A percentile compares a stretch with the other conserved stretches of the same genome.
These are phyloP conservation scores for Rhodosporidiobolus odoratus DNA, from an alignment of 768 basidiomycete genomes.

Conservation along the genomic window DNA sequence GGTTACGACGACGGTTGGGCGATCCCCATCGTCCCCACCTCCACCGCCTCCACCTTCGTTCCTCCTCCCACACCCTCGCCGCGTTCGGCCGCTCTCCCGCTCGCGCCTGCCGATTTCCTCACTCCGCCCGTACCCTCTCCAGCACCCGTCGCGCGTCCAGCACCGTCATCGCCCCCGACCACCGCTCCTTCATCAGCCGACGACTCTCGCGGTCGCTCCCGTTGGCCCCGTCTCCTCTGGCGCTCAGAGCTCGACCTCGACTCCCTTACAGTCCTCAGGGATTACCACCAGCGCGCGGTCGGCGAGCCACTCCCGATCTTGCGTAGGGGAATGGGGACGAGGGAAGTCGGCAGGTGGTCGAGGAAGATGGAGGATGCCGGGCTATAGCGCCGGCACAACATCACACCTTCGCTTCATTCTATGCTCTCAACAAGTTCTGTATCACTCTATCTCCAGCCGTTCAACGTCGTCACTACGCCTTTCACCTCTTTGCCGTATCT, in stretches of 20 bases:
- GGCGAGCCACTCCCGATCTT: constrained; percentile 28
- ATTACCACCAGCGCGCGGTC: constrained; percentile 35
- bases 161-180: neutral
- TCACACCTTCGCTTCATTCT: too few relatives aligned
- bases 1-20: neutral
- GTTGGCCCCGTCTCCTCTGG: constrained; percentile 38
- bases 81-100: neutral
- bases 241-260: constrained; percentile 25
- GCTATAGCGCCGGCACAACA: neutral
- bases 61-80: neutral
- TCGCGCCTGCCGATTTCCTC: too few relatives aligned
- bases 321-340: constrained; percentile 6
- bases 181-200: constrained; percentile 8
- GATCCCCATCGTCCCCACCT: neutral
- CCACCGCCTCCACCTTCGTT: neutral
- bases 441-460: neutral
- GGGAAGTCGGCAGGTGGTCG: constrained; percentile 16
- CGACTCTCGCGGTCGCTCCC: constrained; percentile 22
- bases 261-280: constrained; percentile 16
- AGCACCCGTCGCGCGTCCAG: neutral
- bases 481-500: neutral
- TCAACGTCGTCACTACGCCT: neutral
- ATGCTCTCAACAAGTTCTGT: neutral
- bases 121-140: too few relatives aligned
- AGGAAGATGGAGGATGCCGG: constrained; percentile 27